phyloP scores from a whole-genome alignment of 768 basidiomycete genomes.

The Amanita subjunquillea region DNA sequence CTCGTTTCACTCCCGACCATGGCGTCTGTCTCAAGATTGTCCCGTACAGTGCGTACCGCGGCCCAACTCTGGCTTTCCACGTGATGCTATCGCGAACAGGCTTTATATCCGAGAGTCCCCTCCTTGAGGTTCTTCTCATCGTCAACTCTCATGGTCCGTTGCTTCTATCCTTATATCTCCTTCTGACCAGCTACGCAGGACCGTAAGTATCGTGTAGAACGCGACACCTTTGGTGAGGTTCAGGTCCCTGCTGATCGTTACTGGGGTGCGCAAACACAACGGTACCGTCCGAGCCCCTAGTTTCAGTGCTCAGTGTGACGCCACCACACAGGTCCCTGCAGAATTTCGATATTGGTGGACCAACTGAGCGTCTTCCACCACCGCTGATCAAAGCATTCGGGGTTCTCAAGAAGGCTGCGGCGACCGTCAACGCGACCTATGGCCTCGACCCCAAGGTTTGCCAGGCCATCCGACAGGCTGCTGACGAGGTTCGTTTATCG shows the following conservation, averaged over 20 bases:
- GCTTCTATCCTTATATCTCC: not conserved
- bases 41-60: slow-evolving; percentile 13
- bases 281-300: slow-evolving; percentile 31
- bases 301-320: not conserved
- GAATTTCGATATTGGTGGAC: slow-evolving; percentile 98
- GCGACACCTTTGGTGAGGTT: slow-evolving; percentile 93
- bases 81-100: not conserved
- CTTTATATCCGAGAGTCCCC: not conserved
- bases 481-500: slow-evolving; percentile 67
- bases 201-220: slow-evolving; percentile 66
- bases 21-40: slow-evolving; percentile 5
- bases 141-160: not conserved
- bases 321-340: slow-evolving; percentile 62
- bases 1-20: not conserved
- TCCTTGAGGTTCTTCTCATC: slow-evolving; percentile 2
- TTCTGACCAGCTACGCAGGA: not conserved
- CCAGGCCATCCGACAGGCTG: slow-evolving; percentile 82
- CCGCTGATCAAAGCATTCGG: slow-evolving; percentile 99
- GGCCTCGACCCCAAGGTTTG: slow-evolving; percentile 85
- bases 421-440: slow-evolving; percentile 81
- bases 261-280: slow-evolving; percentile 98
- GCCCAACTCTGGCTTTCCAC: not conserved
- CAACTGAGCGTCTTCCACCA: slow-evolving; percentile 83
- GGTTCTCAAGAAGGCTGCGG: slow-evolving; percentile 94
- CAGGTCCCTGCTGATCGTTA: slow-evolving; percentile 70